These are phyloP conservation scores for Triticum monococcum DNA, from an alignment of 176 grass and related monocot species.

Conservation along the genomic window DNA sequence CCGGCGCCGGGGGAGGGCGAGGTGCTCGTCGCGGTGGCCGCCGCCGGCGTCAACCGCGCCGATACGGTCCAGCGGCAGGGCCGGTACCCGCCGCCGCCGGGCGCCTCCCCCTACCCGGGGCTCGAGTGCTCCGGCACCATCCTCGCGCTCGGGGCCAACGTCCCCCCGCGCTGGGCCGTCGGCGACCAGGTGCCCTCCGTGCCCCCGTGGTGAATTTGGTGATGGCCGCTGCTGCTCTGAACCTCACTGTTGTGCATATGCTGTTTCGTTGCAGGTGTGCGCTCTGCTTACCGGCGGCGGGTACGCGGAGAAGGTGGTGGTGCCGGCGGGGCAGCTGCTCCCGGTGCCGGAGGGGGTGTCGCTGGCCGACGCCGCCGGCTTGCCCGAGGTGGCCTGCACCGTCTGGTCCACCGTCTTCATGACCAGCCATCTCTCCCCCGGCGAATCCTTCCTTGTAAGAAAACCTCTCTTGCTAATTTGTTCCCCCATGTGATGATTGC, in stretches of 20 bases:
- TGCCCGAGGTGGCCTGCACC: constrained; percentile 80
- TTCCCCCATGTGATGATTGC: background rate
- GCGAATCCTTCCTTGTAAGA: constrained; percentile 81
- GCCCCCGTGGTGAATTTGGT: background rate
- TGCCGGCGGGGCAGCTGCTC: constrained; percentile 68
- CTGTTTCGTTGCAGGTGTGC: constrained; percentile 50
- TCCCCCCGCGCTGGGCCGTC: constrained; percentile 45
- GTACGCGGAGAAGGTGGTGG: constrained; percentile 85
- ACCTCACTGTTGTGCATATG: background rate
- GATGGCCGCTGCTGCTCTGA: background rate
- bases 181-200: constrained; percentile 55
- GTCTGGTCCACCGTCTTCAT: constrained; percentile 96
- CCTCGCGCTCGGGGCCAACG: constrained; percentile 45
- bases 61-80: constrained; percentile 79
- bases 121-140: constrained; percentile 89
- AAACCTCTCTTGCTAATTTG: background rate
- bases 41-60: constrained; percentile 68
- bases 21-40: constrained; percentile 65
- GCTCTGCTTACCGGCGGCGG: constrained; percentile 70
- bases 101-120: constrained; percentile 65
- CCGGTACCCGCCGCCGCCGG: constrained; percentile 47
- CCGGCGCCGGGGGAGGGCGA: constrained; percentile 48
- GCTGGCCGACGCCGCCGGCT: constrained; percentile 60
- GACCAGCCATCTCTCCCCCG: constrained; percentile 70
- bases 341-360: constrained; percentile 68